Conservation (phyloP, 1,284 basidiomycete species). For the Retiboletus fuscus region DNA sequence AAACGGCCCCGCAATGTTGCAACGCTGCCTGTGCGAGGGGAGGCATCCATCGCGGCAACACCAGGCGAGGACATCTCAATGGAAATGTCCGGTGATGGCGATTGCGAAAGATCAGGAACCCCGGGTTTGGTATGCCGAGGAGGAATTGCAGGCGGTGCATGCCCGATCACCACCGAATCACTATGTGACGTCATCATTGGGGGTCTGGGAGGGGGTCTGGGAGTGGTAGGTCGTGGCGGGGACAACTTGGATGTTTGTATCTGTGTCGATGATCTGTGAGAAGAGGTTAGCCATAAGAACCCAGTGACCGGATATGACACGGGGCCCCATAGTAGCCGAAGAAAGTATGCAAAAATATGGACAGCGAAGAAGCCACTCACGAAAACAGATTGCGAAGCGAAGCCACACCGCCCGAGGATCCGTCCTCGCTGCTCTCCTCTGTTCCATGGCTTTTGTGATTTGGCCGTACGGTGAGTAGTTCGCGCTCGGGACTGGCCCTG, state of each 20-base stretch:
- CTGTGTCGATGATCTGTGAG: constrained; percentile 29
- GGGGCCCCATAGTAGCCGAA: neutral
- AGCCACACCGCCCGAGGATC: constrained; percentile 50
- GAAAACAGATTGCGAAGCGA: constrained; percentile 62
- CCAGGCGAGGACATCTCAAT: constrained; percentile 11
- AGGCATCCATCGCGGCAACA: constrained; percentile 7
- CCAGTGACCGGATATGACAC: neutral
- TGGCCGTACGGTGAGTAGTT: constrained; percentile 31
- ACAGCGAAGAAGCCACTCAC: constrained; percentile 54
- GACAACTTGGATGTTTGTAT: constrained; percentile 21
- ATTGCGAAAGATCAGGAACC: constrained; percentile 16
- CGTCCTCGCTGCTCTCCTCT: constrained; percentile 38
- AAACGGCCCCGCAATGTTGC: constrained; percentile 32
- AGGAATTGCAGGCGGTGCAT: constrained; percentile 30
- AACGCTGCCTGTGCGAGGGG: constrained; percentile 28
- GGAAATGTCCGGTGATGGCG: constrained; percentile 18
- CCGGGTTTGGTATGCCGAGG: constrained; percentile 31
- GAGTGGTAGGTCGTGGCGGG: constrained; percentile 36
- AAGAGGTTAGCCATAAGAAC: neutral
- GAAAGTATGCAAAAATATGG: neutral
- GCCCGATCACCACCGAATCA: constrained; percentile 33
- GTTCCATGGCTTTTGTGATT: constrained; percentile 40
- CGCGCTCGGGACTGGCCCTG: constrained; percentile 40
- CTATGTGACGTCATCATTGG: constrained; percentile 36
- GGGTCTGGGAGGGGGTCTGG: constrained; percentile 31